Evolutionary conservation across 1,284 basidiomycete species (phyloP), one percentile per base, ranked within the genome.

Genomic region (Ustanciosporium gigantosporum): DNA sequence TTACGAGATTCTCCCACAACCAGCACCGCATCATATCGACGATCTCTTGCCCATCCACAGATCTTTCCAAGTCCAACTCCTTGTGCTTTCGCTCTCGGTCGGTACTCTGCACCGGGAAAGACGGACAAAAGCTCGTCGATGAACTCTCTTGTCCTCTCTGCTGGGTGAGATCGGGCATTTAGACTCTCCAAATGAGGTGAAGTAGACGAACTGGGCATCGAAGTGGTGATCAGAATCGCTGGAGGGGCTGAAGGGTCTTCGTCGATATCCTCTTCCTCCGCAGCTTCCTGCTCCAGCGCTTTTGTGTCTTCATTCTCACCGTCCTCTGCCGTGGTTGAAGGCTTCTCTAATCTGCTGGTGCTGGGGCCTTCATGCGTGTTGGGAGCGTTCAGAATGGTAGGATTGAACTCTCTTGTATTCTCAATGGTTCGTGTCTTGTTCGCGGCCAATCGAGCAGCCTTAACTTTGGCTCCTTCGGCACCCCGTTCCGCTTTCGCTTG

Each of bases 101-200:
- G 87, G 74, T 95, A 91, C 76, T 98, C 91, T 1, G 91, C 90
- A 5, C 95, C 95, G 22, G 95, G 94, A 72, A 98, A 91, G 29
- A 99, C 82, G 5, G 87, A 88, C 23, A 90, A 87, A 9, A 98
- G 80, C 78, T 98, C 94, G 60, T 91, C 25, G 88, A 88, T 13
- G 83, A 77, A 31, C 79, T 82, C 14, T 86, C 85, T 39, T 57
- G 70, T 64, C 17, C 42, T 55, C 41, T 70, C 68, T 79, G 22
- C 70, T 20, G 64, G 74, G 50, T 62, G 84, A 82, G 38, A 83
- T 80, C 76, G 89, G 86, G 79, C 87, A 87, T 32, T 84, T 81
- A 22, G 61, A 24, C 52, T 73, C 13, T 46, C 52, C 21, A 65
- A 60, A 41, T 60, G 70, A 25, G 73, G 71, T 16, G 71, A 68